Evolutionary conservation across 495 filamentous ascomycete species (phyloP), one percentile per base, ranked within the genome.

Genomic region (Lophiotrema nucula): DNA sequence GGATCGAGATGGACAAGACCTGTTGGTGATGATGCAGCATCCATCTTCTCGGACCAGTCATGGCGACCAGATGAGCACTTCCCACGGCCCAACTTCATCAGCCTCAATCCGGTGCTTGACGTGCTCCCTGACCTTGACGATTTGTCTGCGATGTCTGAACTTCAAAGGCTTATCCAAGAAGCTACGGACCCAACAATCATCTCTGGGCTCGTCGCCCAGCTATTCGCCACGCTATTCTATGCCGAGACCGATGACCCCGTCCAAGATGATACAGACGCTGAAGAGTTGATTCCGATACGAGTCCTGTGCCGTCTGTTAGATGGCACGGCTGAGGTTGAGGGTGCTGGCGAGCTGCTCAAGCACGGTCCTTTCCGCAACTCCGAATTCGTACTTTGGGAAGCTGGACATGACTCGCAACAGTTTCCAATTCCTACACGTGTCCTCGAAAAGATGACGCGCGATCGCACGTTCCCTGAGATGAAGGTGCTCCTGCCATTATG

Each of bases 161-260:
- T 56, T 21, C 53, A 47, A 38, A 22, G 24, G 24, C 16, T 56
- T 3, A 51, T 59, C 15, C 56, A 22, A 13, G 47, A 59, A 27
- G 24, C 33, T 3, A 50, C 39, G n/a, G 47, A 59, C 25, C 5
- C 38, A 5, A 35, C 5, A 15, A 33, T 51, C 8, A 38, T 59
- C 16, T 41, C 13, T 11, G 46, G 44, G 18, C 46, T 59, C 12
- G 56, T 44, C 2, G 47, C 56, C 1, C 56, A 50, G 26, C 56
- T 59, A 10, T 59, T 59, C 38, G 56, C 56, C 21, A 51, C 39
- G 1, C 47, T 59, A 10, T 59, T 59, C 47, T 59, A 52, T 24
- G 56, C 38, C 16, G 56, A 59, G 18, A 37, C 56, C 8, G 47
- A 51, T 24, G 37, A 49, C 23, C 46, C 46, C 4, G 38, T 50